Percentiles rank a stretch among this genome's conserved stretches.
These are phyloP conservation scores for Cryptococcus maquisensis DNA, from an alignment of 1,284 basidiomycete species.

Conservation along the genomic window DNA sequence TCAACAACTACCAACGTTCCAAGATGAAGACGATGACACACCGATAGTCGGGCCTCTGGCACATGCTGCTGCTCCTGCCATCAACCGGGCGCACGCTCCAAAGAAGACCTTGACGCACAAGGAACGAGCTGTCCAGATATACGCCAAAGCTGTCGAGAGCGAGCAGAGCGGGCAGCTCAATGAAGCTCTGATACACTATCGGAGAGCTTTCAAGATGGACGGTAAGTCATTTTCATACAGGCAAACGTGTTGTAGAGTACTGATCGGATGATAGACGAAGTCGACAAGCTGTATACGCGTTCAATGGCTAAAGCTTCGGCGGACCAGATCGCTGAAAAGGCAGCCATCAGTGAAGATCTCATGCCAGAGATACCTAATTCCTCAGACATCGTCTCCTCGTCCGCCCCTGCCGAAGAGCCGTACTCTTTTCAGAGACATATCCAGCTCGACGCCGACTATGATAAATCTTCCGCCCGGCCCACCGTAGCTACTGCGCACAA, in stretches of 20 bases:
- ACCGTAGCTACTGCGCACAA: background rate
- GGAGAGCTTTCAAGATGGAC: constrained; percentile 70
- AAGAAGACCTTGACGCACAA: constrained; percentile 12
- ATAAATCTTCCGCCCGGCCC: constrained; percentile 6
- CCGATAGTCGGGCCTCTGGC: background rate
- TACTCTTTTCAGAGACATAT: constrained; percentile 45
- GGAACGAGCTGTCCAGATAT: constrained; percentile 59
- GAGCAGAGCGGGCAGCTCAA: constrained; percentile 71
- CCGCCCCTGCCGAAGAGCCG: constrained; percentile 27
- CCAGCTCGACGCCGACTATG: constrained; percentile 44
- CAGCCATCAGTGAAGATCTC: background rate
- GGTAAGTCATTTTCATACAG: constrained; percentile 21
- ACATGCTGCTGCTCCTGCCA: background rate
- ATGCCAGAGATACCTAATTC: constrained; percentile 18
- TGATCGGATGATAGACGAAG: constrained; percentile 26
- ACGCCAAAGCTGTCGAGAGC: constrained; percentile 63
- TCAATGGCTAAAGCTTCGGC: constrained; percentile 9
- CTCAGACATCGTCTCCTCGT: constrained; percentile 34
- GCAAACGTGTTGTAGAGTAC: background rate
- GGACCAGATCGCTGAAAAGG: background rate
- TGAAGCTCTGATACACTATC: constrained; percentile 68
- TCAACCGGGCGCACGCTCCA: background rate
- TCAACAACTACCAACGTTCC: background rate
- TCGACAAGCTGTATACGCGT: constrained; percentile 35
- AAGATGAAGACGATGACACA: background rate